Evolutionary conservation across 1,139 yeast species (phyloP), one percentile per base, ranked within the genome.

Genomic region (Kodamaea anthophila): DNA sequence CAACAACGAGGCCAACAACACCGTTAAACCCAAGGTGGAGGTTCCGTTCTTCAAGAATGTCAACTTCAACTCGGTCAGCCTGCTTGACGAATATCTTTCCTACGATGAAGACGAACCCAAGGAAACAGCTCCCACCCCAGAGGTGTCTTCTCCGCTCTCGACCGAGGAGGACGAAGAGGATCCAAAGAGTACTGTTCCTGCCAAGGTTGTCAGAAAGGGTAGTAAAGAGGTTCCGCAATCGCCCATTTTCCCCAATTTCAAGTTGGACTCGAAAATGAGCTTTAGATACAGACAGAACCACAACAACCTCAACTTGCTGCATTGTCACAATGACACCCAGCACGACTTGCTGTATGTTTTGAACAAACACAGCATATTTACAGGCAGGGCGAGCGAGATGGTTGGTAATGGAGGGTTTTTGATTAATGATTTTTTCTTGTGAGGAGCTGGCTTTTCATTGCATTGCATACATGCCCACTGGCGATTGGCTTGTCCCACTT

Each of bases 371-470:
- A 62, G 71, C 33, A 53, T 71, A 31, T 50, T 66, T 39, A 55
- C 70, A 21, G 77, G 77, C 33, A 65, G 60, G 42, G 74, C 74
- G 31, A 64, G 74, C 38, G 77, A 71, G 50, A 71, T 71, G 71
- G 68, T 72, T 33, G 66, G 74, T 35, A 58, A 70, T 26, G 72
- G 74, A 22, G 61, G 59, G 35, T 62, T 70, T 39, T 49, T 67
- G 39, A 57, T 67, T 43, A 66, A 67, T 44, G 76, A 70, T 41
- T 68, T 69, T 44, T 62, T 62, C 45, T 58, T 66, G 43, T 65
- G 29, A 36, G 20, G 26, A 23, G 27, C 21, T 24, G 27, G 27
- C 27, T 24, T 11, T 15, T 24, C 16, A 10, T 18, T 23, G 25
- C 14, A n/a, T 24, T 23, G 16, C 26, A 15, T 23, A n/a, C 15